These are phyloP conservation scores for Coemansia sp. DNA, from an alignment of 192 early-diverging fungal species.

Conservation along the genomic window DNA sequence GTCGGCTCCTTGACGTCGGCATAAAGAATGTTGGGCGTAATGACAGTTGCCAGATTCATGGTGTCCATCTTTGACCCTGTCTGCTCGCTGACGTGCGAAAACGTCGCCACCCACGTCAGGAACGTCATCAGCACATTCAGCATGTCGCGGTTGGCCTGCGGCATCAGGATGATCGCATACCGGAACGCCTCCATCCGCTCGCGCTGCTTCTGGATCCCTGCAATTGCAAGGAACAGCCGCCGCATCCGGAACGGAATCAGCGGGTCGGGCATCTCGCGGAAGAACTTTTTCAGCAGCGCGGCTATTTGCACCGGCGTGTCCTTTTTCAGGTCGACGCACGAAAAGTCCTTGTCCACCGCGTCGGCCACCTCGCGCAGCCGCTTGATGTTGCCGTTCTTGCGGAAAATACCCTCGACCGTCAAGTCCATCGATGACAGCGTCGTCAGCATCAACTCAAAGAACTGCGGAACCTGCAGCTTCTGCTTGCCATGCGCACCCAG, in stretches of 20 bases:
- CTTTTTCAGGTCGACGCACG: slow-evolving; percentile 64
- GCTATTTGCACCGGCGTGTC: slow-evolving; percentile 90
- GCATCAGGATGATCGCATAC: slow-evolving; percentile 79
- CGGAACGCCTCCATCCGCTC: slow-evolving; percentile 73
- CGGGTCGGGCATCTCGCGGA: slow-evolving; percentile 95
- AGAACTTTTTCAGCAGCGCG: slow-evolving; percentile 93
- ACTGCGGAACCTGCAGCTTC: slow-evolving; percentile 74
- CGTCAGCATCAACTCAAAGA: slow-evolving; percentile 80
- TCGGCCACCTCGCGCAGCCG: slow-evolving; percentile 84
- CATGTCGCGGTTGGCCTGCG: slow-evolving; percentile 87
- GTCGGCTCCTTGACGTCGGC: slow-evolving; percentile 81
- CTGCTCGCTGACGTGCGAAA: slow-evolving; percentile 67
- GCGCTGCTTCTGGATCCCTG: slow-evolving; percentile 61
- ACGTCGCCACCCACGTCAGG: slow-evolving; percentile 81
- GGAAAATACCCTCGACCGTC: slow-evolving; percentile 91
- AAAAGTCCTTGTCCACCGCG: slow-evolving; percentile 79
- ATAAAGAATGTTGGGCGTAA: slow-evolving; percentile 92
- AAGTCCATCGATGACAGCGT: slow-evolving; percentile 73
- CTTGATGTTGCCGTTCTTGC: slow-evolving; percentile 97
- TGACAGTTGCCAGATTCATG: slow-evolving; percentile 88
- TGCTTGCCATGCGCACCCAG: slow-evolving; percentile 64
- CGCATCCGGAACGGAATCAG: slow-evolving; percentile 88
- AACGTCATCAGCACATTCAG: slow-evolving; percentile 90
- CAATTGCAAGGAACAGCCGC: slow-evolving; percentile 77
- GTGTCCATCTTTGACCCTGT: slow-evolving; percentile 91